phyloP scores from a whole-genome alignment of 1,139 yeast genomes.

The Taphrina pruni region DNA sequence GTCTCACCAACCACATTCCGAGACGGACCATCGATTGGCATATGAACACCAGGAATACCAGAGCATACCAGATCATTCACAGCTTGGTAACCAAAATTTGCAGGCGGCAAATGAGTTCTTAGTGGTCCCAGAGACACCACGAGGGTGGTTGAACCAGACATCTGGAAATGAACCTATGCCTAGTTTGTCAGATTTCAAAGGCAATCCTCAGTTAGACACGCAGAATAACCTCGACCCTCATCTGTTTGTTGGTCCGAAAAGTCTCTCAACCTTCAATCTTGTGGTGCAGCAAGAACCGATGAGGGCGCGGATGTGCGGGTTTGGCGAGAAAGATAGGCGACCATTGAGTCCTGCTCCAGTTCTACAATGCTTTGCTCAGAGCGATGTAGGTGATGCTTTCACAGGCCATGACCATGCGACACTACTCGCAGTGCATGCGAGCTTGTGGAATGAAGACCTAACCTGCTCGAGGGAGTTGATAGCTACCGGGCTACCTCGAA shows the following conservation, averaged over 20 bases:
- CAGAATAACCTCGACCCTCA: too few relatives aligned
- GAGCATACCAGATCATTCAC: background rate
- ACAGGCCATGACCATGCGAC: slow-evolving; percentile 10
- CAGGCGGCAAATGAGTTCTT: background rate
- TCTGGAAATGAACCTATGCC: too few relatives aligned
- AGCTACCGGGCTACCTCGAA: slow-evolving; percentile 1
- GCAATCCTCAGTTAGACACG: too few relatives aligned
- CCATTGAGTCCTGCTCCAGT: slow-evolving; percentile 40
- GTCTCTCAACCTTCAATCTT: background rate
- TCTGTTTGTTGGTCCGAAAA: too few relatives aligned
- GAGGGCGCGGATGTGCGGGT: slow-evolving; percentile 42
- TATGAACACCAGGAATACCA: background rate
- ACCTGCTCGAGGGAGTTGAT: slow-evolving; percentile 22
- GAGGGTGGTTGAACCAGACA: background rate
- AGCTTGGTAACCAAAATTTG: background rate
- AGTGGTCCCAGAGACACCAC: background rate
- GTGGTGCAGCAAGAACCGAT: slow-evolving; percentile 36
- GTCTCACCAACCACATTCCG: background rate
- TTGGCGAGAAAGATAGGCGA: slow-evolving; percentile 41
- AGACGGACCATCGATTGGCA: background rate
- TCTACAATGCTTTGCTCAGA: slow-evolving; percentile 19
- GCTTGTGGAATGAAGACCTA: slow-evolving; percentile 22
- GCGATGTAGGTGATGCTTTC: background rate
- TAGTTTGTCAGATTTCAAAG: too few relatives aligned
- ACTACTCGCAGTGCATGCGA: slow-evolving; percentile 33